Base-by-base conservation (phyloP, 1,284 basidiomycete species). In the Leccinum fallax region DNA sequence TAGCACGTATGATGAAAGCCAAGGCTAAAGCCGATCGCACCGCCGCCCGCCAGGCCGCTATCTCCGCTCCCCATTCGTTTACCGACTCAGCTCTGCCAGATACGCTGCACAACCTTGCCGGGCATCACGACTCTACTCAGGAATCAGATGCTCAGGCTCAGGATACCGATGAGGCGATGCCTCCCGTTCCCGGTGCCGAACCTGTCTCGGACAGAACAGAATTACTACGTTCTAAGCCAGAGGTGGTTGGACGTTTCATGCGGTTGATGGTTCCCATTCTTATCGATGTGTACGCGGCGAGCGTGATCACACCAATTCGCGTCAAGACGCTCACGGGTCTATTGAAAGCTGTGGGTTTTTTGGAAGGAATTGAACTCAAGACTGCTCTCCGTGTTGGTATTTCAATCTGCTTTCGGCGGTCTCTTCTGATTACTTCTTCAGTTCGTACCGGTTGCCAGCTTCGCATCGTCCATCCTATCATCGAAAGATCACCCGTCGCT, bases 211-310 rank as follows among this genome's bases (percentile, higher is more conserved):
- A 88, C 70, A 82, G 91, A 58, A 86, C 84, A 11, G 87, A 90
- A 55, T 75, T 95, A 43, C 78, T 97, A 54, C 87, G 89, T 55
- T 87, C 86, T 1, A 90, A 92, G 63, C 83, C 89, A 10, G 83
- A 81, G 5, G 85, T 94, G n/a, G 87, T 96, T 58, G 86, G 85
- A 30, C 85, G 88, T 30, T 97, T 95, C 76, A 91, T 94, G 85
- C 86, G 86, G 48, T 80, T 95, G 19, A 87, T 95, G 69, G 87
- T 97, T 1, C 96, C 96, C 0, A 94, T 96, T 54, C 82, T 98
- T 57, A 89, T 97, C 61, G 95, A 98, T 69, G 95, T 98, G 8
- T 98, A 97, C 76, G 91, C 94, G 21, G 95, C 96, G 10, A 97
- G 94, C 69, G 94, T 98, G 36, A 88, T 89, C 59, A 86, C 89